These are phyloP conservation scores for Rhododendron molle DNA, from an alignment of 148 eudicot genomes.

Conservation along the genomic window DNA sequence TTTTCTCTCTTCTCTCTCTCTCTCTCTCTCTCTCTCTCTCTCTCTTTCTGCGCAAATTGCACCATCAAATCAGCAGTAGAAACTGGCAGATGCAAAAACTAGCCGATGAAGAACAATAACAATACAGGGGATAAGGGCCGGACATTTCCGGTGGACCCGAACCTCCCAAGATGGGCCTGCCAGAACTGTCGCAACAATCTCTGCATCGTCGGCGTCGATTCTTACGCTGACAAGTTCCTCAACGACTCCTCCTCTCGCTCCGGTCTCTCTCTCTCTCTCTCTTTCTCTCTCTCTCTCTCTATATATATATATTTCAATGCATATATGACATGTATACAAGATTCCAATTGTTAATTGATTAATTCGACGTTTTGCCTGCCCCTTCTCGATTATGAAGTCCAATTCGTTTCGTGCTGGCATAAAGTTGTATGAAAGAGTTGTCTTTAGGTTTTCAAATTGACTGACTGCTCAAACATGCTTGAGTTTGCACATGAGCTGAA, in stretches of 20 bases:
- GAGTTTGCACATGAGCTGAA: conserved; percentile 2
- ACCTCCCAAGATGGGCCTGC: conserved; percentile 73
- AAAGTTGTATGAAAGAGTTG: neutral
- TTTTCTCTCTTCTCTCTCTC: neutral
- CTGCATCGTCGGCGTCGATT: conserved; percentile 76
- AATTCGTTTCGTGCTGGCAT: neutral
- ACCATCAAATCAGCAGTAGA: neutral
- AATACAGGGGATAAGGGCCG: conserved; percentile 33
- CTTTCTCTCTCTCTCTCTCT: conserved; percentile 16
- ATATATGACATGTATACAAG: neutral
- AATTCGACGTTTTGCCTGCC: neutral
- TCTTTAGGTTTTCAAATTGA: neutral
- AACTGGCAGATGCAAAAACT: neutral
- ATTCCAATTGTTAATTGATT: neutral
- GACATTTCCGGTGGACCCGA: conserved; percentile 64
- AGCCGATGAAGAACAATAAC: conserved; percentile 20
- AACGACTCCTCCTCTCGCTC: conserved; percentile 45
- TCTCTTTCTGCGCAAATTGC: neutral
- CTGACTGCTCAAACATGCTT: neutral
- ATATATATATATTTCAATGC: neutral
- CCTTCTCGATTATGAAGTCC: neutral
- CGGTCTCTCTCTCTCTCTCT: conserved; percentile 42
- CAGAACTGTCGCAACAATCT: conserved; percentile 86
- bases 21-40: neutral
- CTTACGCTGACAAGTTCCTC: conserved; percentile 62